Base-by-base conservation (phyloP, 345 rosid genomes). In the Pseudoturritis turrita region DNA sequence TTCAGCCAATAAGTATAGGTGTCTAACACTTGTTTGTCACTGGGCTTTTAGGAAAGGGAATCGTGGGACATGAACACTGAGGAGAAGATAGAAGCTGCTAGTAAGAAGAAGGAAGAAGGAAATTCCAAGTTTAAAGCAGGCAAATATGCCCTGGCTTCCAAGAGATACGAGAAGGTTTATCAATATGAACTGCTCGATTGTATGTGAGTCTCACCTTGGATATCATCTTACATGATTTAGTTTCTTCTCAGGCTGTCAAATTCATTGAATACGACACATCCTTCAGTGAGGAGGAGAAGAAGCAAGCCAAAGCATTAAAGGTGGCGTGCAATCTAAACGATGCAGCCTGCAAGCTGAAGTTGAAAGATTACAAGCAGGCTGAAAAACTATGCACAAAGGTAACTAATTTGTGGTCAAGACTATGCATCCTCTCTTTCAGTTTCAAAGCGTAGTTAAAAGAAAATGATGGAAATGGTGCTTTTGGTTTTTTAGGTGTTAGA, bases 51-150 rank as follows among this genome's bases (percentile, higher is more conserved):
- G 92, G 99, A 96, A 10, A 96, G 82, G 76, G 98, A 96, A 62
- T 90, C 99, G 0, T 96, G 99, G 99, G 95, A 96, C 77, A 81
- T 96, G 98, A 92, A 77, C 80, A 96, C 97, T 1, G 70, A 68
- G 12, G 98, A 90, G 80, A 92, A 96, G 79, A 84, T 96, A 60
- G 99, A 87, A 80, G 90, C 91, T 44, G 96, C 97, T 7, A 80
- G 86, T 29, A 88, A 80, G 79, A 96, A 92, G 88, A 92, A 96
- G 79, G 99, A 96, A 83, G 96, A 90, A 78, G 98, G 99, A 18
- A 92, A 96, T 76, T 64, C 70, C 2, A 61, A 85, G 80, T 96
- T 88, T 70, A 96, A 88, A 83, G 89, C 86, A 7, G 91, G 91
- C 28, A 92, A 96, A 78, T 85, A 92, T 77, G 80, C 75, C 0